Percentiles rank a stretch among this genome's conserved stretches.
These are phyloP conservation scores for Pholiota adiposa DNA, from an alignment of 1,284 basidiomycete species.

Conservation along the genomic window DNA sequence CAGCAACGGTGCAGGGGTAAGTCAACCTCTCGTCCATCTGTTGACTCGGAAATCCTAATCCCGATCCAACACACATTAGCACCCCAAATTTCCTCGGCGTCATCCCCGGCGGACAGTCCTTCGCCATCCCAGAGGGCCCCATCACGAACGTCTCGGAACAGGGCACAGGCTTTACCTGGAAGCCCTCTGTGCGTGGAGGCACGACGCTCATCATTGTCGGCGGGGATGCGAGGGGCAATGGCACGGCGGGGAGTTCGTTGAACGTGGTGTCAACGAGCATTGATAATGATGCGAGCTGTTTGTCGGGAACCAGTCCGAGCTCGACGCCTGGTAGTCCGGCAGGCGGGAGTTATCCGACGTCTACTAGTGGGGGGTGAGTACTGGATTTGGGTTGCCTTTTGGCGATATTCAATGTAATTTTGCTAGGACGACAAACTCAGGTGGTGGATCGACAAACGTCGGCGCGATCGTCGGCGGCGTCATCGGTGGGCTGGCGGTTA, in stretches of 20 bases:
- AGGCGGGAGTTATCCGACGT: slow-evolving; percentile 74
- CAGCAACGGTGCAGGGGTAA: slow-evolving; percentile 57
- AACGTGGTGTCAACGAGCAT: slow-evolving; percentile 56
- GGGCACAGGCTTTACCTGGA: slow-evolving; percentile 75
- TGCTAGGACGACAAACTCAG: not conserved
- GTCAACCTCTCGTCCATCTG: slow-evolving; percentile 21
- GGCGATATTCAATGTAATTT: too few species aligned
- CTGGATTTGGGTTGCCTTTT: too few species aligned
- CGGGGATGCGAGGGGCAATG: slow-evolving; percentile 68
- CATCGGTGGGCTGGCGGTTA: slow-evolving; percentile 59
- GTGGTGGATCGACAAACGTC: slow-evolving; percentile 42
- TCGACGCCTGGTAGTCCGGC: slow-evolving; percentile 77
- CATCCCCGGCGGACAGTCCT: slow-evolving; percentile 80
- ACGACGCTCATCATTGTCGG: slow-evolving; percentile 67
- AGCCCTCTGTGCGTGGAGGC: slow-evolving; percentile 60
- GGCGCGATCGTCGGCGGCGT: slow-evolving; percentile 75
- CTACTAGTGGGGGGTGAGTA: slow-evolving; percentile 33
- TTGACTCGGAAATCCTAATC: too few species aligned
- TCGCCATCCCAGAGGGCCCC: slow-evolving; percentile 54
- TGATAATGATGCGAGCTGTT: slow-evolving; percentile 52
- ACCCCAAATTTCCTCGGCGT: slow-evolving; percentile 66
- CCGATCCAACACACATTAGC: too few species aligned
- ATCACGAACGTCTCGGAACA: slow-evolving; percentile 45
- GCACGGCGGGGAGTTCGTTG: slow-evolving; percentile 65
- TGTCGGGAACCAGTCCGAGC: slow-evolving; percentile 65